phyloP scores from a whole-genome alignment of 257 asterid species.

The Lithospermum erythrorhizon region DNA sequence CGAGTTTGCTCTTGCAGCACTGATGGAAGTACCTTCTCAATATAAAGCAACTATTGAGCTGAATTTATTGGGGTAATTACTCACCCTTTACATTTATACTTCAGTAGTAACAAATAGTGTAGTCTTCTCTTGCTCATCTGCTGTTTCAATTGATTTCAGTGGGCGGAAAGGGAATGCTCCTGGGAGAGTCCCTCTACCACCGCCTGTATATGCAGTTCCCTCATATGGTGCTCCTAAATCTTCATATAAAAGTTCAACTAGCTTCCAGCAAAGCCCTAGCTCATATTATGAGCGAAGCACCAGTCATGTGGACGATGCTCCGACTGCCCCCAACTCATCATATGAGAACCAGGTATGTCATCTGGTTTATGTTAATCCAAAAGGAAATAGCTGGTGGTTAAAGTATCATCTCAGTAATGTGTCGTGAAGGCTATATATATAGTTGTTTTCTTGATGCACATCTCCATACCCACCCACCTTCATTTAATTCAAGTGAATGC shows the following conservation, averaged over 20 bases:
- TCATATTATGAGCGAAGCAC: conserved; percentile 20
- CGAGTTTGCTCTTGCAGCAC: conserved; percentile 82
- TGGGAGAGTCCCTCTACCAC: conserved; percentile 67
- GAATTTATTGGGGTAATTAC: conserved; percentile 65
- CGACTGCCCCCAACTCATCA: conserved; percentile 32
- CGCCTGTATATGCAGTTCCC: conserved; percentile 47
- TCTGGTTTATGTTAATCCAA: neutral
- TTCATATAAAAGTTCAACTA: conserved; percentile 19
- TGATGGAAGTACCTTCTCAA: conserved; percentile 93
- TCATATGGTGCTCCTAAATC: conserved; percentile 34
- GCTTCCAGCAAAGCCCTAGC: conserved; percentile 21
- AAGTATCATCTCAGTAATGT: neutral
- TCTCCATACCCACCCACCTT: neutral
- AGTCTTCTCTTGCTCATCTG: neutral
- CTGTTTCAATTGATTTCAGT: conserved; percentile 24
- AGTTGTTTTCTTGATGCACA: neutral
- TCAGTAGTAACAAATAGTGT: neutral
- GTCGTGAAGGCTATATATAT: neutral
- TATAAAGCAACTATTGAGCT: conserved; percentile 95
- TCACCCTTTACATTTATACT: neutral
- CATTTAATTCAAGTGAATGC: neutral
- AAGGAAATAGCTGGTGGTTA: neutral
- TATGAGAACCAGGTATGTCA: conserved; percentile 57
- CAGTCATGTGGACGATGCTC: conserved; percentile 19
- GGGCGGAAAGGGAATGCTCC: conserved; percentile 39